Base-by-base conservation (phyloP, 495 filamentous ascomycete genomes). In the Daldinia vernicosa region DNA sequence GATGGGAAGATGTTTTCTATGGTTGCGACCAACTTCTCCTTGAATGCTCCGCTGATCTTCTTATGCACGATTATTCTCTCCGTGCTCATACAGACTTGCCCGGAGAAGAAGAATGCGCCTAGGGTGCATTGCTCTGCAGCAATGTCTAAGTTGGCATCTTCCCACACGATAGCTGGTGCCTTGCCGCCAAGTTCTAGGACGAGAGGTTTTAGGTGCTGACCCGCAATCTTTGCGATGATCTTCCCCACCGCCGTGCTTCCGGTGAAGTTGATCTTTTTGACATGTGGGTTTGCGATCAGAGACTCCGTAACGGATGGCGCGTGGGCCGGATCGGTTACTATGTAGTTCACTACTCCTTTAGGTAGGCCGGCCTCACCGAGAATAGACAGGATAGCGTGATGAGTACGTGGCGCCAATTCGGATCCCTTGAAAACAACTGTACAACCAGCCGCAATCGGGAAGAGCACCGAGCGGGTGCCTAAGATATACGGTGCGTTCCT, bases 71-170 rank as follows among this genome's bases (percentile, higher is more conserved):
- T 80, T 75, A 98, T 92, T 27, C 91, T 88, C 81, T 97, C 94
- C 0, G 93, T 97, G 2, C 89, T 87, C 94, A 98, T 77, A 83
- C 94, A 98, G 55, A 96, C 88, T 83, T 98, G 94, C 1, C 94
- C 94, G 24, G 87, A 76, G 73, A 87, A 83, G 45, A 87, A 60
- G 76, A 89, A 87, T 4, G 86, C 81, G 2, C 87, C 88, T 4
- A 83, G 59, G 0, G 82, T 81, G 71, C 84, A 85, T 53, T 82
- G 77, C 27, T 75, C 50, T 0, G 88, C 90, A 1, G 89, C 90
- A 35, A 81, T 65, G 32, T 86, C 82, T 11, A 92, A 67, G 72
- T 92, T 84, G 4, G 89, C 90, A 79, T 91, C 89, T 43, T 89
- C 85, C 77, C 85, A 86, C 0, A 92, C 85, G 60, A 91, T 86